Percentiles rank a stretch among this genome's conserved stretches.
phyloP scores from a whole-genome alignment of 805 yeast species.

The Kodamaea sagamina region DNA sequence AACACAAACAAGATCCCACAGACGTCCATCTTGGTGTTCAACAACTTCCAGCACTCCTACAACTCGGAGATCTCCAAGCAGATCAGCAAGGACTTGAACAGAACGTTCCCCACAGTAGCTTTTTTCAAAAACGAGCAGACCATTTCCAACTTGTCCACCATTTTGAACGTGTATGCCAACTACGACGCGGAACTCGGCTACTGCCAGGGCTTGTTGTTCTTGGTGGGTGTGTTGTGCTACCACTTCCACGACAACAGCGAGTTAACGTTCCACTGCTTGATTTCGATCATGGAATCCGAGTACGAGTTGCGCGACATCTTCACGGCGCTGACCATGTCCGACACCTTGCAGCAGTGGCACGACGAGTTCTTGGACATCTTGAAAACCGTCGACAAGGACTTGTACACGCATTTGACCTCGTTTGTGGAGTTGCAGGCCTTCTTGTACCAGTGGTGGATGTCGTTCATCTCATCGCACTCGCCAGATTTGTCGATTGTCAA shows the following conservation, averaged over 20 bases:
- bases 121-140: conserved; percentile 49
- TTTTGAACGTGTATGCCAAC: conserved; percentile 62
- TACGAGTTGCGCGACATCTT: conserved; percentile 50
- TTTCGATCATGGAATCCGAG: conserved; percentile 60
- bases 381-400: conserved; percentile 38
- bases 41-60: conserved; percentile 46
- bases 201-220: conserved; percentile 66
- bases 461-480: conserved; percentile 60
- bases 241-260: conserved; percentile 34
- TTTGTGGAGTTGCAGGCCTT: conserved; percentile 48
- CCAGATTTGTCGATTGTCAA: conserved; percentile 52
- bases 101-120: conserved; percentile 59
- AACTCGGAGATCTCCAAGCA: conserved; percentile 40
- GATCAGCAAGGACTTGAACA: conserved; percentile 57
- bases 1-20: conserved; percentile 35
- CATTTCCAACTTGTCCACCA: conserved; percentile 49
- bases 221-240: conserved; percentile 58
- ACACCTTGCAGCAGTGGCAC: conserved; percentile 54
- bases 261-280: conserved; percentile 53
- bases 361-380: conserved; percentile 52
- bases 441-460: conserved; percentile 67
- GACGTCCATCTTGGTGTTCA: conserved; percentile 33
- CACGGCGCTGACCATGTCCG: conserved; percentile 53
- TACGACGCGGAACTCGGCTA: conserved; percentile 68
- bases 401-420: conserved; percentile 44